phyloP scores from a whole-genome alignment of 2,329 filamentous ascomycete genomes.

The Aspergillus texensis region DNA sequence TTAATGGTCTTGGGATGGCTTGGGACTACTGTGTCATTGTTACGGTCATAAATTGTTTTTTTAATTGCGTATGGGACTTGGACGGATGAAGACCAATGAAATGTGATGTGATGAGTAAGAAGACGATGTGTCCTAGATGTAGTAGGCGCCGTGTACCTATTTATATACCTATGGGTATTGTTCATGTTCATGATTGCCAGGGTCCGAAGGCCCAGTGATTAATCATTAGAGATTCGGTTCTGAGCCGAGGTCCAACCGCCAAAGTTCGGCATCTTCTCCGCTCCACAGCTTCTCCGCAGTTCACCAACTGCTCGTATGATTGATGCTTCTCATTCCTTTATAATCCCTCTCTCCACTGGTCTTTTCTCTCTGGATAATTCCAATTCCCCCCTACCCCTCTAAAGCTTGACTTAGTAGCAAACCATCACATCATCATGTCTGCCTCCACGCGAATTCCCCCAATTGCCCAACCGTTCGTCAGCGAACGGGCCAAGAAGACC shows the following conservation, averaged over 20 bases:
- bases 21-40: not conserved
- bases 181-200: no score
- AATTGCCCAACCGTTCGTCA: slow-evolving; percentile 68
- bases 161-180: no score
- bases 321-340: slow-evolving; percentile 12
- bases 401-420: slow-evolving; percentile 1
- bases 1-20: slow-evolving; percentile 2
- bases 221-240: not conserved
- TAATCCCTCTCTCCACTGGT: slow-evolving; percentile 1
- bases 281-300: slow-evolving; percentile 33
- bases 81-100: not conserved
- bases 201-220: no score
- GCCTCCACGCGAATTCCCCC: slow-evolving; percentile 57
- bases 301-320: slow-evolving; percentile 7
- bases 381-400: not conserved
- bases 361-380: not conserved
- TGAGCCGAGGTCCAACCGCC: slow-evolving; percentile 30
- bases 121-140: no score
- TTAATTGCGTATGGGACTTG: not conserved
- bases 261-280: slow-evolving; percentile 23
- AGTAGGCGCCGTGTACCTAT: no score
- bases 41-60: not conserved
- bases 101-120: not conserved
- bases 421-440: slow-evolving; percentile 45
- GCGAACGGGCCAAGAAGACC: slow-evolving; percentile 80